A percentile compares a stretch with the other conserved stretches of the same genome.
Evolutionary conservation across 139 green algal species (phyloP).

Genomic region (Chlorella sp.): DNA sequence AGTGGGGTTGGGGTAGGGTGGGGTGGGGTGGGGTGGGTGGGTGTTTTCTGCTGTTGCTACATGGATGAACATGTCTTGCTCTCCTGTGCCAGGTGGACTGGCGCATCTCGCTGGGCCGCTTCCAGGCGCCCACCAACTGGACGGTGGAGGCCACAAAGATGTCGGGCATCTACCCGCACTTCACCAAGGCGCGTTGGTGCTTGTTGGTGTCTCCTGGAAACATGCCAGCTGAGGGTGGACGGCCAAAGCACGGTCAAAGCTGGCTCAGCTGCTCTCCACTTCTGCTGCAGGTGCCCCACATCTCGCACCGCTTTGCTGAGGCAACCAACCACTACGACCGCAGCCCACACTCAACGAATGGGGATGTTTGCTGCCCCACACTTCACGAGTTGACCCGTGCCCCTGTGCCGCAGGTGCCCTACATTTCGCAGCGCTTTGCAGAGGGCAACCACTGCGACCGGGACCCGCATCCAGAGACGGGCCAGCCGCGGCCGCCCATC

Average conservation of each 20-base stretch:
- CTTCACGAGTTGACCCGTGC: no score
- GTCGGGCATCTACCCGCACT: constrained; percentile 19
- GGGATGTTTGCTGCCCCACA: no score
- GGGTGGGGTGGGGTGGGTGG: no score
- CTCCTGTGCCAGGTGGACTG: constrained; percentile 29
- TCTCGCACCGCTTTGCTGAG: not conserved
- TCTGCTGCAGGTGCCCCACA: constrained; percentile 27
- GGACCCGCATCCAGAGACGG: not conserved
- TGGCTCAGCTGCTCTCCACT: no score
- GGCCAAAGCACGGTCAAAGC: no score
- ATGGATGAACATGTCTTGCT: no score
- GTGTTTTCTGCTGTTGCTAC: no score
- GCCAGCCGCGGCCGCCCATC: not conserved
- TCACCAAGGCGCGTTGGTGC: not conserved
- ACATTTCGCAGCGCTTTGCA: not conserved
- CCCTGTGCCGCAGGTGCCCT: constrained; percentile 30
- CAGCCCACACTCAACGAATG: not conserved
- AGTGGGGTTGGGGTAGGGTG: no score
- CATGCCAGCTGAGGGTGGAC: no score
- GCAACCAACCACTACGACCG: constrained; percentile 24
- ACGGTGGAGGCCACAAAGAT: not conserved
- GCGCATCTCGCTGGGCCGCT: constrained; percentile 28
- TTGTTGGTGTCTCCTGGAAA: no score
- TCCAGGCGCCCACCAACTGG: not conserved
- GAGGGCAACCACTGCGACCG: constrained; percentile 23